Conservation (phyloP, 2,329 filamentous ascomycete genomes). For the Trichoderma lentiforme region DNA sequence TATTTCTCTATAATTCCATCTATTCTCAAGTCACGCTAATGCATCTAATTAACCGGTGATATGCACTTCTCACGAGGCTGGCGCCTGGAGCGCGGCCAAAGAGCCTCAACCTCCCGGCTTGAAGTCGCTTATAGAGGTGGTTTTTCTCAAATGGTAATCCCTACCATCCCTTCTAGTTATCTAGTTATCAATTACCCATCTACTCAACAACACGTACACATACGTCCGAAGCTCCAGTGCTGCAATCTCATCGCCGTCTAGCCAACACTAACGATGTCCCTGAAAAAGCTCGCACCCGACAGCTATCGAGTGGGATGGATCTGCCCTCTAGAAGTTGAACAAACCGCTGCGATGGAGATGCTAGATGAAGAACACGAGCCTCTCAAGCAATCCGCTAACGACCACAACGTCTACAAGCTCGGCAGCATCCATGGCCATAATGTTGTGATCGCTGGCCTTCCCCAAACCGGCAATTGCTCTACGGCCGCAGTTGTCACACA, state of each 20-base stretch:
- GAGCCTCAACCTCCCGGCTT: not conserved
- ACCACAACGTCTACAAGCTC: not conserved
- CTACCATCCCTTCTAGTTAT: not conserved
- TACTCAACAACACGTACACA: not conserved
- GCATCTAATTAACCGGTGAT: not conserved
- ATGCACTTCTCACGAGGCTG: not conserved
- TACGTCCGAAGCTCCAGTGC: not conserved
- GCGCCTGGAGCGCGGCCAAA: not conserved
- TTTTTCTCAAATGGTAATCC: not conserved
- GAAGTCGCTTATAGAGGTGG: no score
- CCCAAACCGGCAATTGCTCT: not conserved
- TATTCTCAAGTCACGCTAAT: not conserved
- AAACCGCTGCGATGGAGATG: not conserved
- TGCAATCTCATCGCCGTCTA: not conserved
- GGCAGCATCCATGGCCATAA: not conserved
- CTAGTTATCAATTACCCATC: not conserved
- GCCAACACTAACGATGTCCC: not conserved
- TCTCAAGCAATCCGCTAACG: not conserved
- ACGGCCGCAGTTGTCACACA: not conserved
- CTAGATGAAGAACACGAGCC: not conserved
- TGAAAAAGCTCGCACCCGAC: not conserved
- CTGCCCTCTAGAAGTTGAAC: not conserved
- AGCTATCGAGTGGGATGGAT: not conserved
- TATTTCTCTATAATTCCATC: not conserved
- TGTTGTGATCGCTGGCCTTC: not conserved